Base-by-base conservation (phyloP, 768 basidiomycete genomes). In the Tylopilus balloui region DNA sequence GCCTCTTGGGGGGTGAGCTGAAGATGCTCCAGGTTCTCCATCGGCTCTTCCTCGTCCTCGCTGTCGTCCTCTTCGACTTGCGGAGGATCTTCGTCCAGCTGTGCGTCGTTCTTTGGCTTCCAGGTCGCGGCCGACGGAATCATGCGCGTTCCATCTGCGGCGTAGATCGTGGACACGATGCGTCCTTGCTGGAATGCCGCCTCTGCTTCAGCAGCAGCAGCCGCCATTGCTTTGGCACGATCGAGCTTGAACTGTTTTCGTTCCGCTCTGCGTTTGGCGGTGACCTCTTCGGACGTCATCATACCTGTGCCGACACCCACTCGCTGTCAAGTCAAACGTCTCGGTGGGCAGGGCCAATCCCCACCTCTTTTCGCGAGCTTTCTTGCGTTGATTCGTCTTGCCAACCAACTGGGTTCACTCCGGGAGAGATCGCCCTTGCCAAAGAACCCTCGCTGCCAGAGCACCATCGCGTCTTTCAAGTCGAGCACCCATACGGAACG, bases 361-460 rank as follows among this genome's bases (percentile, higher is more conserved):
- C 46, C 70, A 84, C 91, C 76, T 69, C 80, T 79, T 58, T 76
- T 77, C 48, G 74, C 76, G 42, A 80, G 70, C 53, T 72, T 65
- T 24, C 61, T 68, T 1, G 70, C 74, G 62, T 89, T 91, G 51
- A 86, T 73, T 58, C 90, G 84, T 39, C 96, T 73, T 17, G 84
- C 79, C 51, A 84, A 73, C 96, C 96, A 99, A 47, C 83, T 91
- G 8, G 95, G 94, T 66, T 99, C 96, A 67, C 93, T 96, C 50
- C 96, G 71, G 34, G 91, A 94, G 45, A 99, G 73, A 63, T 88
- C 88, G 1, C 96, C 96, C 67, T 99, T 99, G 20, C 96, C 96
- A 66, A 98, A 99, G 71, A 98, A 97, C 0, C 96, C 96, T 51
- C 88, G 71, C 39, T 80, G 73, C 89, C 96, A 99, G 31, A 98